These are phyloP conservation scores for Phytopythium helicoides DNA, from an alignment of 352 stramenopile genomes.

Conservation along the genomic window DNA sequence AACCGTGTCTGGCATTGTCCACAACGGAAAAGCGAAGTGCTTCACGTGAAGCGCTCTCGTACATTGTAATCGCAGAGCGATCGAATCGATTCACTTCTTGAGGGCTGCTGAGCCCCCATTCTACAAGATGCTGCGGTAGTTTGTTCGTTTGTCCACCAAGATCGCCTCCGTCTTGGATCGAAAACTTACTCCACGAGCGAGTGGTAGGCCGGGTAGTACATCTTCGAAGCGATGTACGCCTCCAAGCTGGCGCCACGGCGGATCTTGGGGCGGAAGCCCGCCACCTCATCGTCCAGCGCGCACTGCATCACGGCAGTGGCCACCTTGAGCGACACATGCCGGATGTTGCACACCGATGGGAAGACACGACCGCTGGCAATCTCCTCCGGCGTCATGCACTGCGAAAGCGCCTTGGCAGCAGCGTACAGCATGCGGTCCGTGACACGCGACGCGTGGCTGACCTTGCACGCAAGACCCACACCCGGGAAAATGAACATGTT, in stretches of 20 bases:
- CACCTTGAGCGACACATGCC: conserved; percentile 92
- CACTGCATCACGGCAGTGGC: conserved; percentile 90
- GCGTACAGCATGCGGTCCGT: conserved; percentile 96
- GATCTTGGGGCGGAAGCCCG: conserved; percentile 72
- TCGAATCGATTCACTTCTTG: too few relatives aligned
- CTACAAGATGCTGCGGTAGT: not conserved
- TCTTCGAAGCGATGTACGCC: conserved; percentile 90
- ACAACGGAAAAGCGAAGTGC: too few relatives aligned
- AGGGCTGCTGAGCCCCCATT: too few relatives aligned
- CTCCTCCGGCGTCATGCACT: conserved; percentile 92
- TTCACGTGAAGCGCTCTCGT: too few relatives aligned
- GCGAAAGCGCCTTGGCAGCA: conserved; percentile 91
- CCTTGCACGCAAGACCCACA: conserved; percentile 90
- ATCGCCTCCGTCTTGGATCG: not conserved
- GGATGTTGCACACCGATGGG: conserved; percentile 91
- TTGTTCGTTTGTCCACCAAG: too few relatives aligned
- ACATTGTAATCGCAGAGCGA: too few relatives aligned
- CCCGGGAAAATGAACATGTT: conserved; percentile 99
- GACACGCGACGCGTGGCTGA: conserved; percentile 74
- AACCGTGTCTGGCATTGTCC: too few relatives aligned
- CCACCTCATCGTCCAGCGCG: conserved; percentile 88
- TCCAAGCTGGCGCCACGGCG: conserved; percentile 76
- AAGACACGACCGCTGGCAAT: conserved; percentile 93
- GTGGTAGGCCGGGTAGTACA: conserved; percentile 95
- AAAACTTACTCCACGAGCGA: conserved; percentile 84